Evolutionary conservation across 495 filamentous ascomycete genomes (phyloP).

Genomic region (Wilcoxina mikolae): DNA sequence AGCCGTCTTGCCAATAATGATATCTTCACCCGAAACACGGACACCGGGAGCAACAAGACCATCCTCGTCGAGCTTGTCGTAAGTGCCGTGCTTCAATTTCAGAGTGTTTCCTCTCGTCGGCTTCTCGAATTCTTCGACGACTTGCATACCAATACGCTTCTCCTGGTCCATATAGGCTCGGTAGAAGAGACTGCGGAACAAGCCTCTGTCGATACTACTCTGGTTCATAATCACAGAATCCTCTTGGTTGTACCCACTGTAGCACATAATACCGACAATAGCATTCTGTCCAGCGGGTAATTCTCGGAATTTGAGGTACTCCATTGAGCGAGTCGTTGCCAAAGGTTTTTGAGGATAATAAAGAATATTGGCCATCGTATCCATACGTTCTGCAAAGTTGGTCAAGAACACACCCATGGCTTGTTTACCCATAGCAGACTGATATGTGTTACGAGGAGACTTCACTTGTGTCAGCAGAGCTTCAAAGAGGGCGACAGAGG

Average conservation of each 20-base stretch:
- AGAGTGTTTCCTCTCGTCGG: constrained; percentile 76
- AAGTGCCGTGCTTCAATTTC: constrained; percentile 83
- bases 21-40: constrained; percentile 90
- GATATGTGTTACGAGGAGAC: constrained; percentile 96
- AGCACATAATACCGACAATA: constrained; percentile 92
- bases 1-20: constrained; percentile 97
- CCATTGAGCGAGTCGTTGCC: constrained; percentile 93
- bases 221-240: constrained; percentile 99
- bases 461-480: constrained; percentile 24
- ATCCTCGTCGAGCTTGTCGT: constrained; percentile 94
- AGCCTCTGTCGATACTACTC: constrained; percentile 87
- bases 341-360: constrained; percentile 98
- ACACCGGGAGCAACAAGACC: constrained; percentile 85
- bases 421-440: constrained; percentile 99
- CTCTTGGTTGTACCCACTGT: constrained; percentile 99
- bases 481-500: background rate
- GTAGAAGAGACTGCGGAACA: constrained; percentile 97
- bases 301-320: constrained; percentile 94
- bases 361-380: constrained; percentile 97
- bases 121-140: constrained; percentile 88
- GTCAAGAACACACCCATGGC: constrained; percentile 98
- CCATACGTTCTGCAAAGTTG: constrained; percentile 90
- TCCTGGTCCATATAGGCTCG: constrained; percentile 91
- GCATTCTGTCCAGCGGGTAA: constrained; percentile 95
- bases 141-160: constrained; percentile 77